Base-by-base conservation (phyloP, 2,329 filamentous ascomycete species). In the Fusarium globosum region DNA sequence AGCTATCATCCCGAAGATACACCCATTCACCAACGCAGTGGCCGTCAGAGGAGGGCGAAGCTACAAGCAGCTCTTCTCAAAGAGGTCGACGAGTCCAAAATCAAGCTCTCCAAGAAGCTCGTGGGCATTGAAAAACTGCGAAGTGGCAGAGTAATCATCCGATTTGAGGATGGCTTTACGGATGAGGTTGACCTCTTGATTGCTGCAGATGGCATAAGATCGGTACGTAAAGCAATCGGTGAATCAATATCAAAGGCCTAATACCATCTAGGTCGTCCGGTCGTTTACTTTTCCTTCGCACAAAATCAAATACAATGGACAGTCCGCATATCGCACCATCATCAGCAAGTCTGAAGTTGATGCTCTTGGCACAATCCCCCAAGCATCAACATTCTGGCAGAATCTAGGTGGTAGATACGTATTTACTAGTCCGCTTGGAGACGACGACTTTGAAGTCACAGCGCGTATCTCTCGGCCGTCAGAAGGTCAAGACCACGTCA, bases 191-290 rank as follows among this genome's bases (percentile, higher is more conserved):
- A 88, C 68, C 75, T 89, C 1, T 81, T 88, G 2, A 82, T 89
- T 5, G 87, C 86, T 1, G 87, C 85, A 9, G 86, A 89, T 73
- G 86, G 87, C 6, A 88, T 88, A 58, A 83, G 86, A 64, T 88
- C 86, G 9, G 83, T 86, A 51, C 30, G 26, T 12, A 28, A n/a
- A 30, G 14, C 10, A 23, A 26, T 43, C 4, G 13, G 12, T 18
- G 6, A 7, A 13, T 2, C 8, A 42, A 23, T 1, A 28, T 10
- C 8, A 3, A 26, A 12, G 6, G n/a, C 1, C 39, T 69, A 14
- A 64, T 23, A 6, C 23, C 7, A 7, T 2, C 11, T 15, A 85
- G 85, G 78, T 82, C 23, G 82, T 86, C 4, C 79, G 85, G 42
- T 80, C 83, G 13, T 76, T 80, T n/a, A 78, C 83, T 0, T 85